Evolutionary conservation across 306 rosid species (phyloP).

Genomic region (Oemleria cerasiformis): DNA sequence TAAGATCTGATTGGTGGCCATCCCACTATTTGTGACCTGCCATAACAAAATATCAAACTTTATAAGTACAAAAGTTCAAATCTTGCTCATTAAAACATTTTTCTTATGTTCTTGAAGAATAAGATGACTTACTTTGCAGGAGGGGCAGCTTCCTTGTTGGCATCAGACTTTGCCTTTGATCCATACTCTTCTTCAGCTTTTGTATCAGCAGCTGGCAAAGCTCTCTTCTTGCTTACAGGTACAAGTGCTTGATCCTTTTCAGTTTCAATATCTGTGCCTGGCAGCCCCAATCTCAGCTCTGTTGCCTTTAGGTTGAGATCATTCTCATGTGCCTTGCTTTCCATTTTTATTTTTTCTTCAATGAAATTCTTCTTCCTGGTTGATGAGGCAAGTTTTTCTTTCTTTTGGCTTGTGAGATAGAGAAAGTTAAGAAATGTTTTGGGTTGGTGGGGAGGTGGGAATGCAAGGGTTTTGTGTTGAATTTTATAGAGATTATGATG

Average conservation of each 20-base stretch:
- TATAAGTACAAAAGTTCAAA: neutral
- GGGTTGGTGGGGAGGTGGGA: constrained; percentile 19
- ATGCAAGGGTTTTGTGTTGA: constrained; percentile 21
- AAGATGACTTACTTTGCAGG: constrained; percentile 58
- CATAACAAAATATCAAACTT: constrained; percentile 8
- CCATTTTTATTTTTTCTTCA: constrained; percentile 35
- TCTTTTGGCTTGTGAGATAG: neutral
- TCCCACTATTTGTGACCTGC: constrained; percentile 82
- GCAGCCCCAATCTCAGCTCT: constrained; percentile 75
- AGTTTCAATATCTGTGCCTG: constrained; percentile 51
- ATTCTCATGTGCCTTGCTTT: constrained; percentile 41
- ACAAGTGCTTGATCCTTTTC: constrained; percentile 24
- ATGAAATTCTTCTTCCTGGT: constrained; percentile 14
- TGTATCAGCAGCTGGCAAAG: constrained; percentile 34
- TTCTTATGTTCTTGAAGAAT: neutral
- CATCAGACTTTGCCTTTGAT: constrained; percentile 28
- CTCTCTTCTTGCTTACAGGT: constrained; percentile 52
- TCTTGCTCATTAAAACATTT: neutral
- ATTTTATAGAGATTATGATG: constrained; percentile 35
- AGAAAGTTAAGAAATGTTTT: constrained; percentile 20
- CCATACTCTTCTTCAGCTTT: constrained; percentile 26
- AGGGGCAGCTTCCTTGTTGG: constrained; percentile 38
- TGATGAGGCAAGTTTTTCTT: neutral
- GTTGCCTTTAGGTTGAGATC: constrained; percentile 70
- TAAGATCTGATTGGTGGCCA: constrained; percentile 91